phyloP scores from a whole-genome alignment of 2,329 filamentous ascomycete species.

The Fusarium phyllophilum region DNA sequence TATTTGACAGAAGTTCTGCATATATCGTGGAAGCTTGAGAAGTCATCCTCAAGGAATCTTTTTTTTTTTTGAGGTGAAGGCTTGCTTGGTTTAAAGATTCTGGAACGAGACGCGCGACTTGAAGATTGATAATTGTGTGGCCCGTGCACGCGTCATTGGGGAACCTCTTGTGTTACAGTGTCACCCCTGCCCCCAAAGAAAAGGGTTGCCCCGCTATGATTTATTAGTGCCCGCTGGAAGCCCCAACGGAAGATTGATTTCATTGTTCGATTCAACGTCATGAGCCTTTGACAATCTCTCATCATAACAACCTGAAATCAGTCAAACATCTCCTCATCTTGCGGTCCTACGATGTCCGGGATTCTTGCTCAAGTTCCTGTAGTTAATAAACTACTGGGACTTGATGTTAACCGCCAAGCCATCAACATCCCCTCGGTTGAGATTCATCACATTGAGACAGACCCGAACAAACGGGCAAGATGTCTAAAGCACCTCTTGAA shows the following conservation, averaged over 20 bases:
- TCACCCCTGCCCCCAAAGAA: slow-evolving; percentile 35
- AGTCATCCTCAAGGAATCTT: slow-evolving; percentile 22
- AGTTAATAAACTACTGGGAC: slow-evolving; percentile 43
- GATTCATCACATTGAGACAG: slow-evolving; percentile 82
- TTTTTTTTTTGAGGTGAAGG: neutral
- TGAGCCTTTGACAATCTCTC: slow-evolving; percentile 23
- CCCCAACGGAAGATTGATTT: slow-evolving; percentile 42
- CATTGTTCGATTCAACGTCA: slow-evolving; percentile 36
- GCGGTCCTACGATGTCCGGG: slow-evolving; percentile 44
- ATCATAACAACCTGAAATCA: slow-evolving; percentile 18
- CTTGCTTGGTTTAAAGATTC: neutral
- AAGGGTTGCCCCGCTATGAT: slow-evolving; percentile 39
- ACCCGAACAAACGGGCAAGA: slow-evolving; percentile 79
- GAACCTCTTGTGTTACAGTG: neutral
- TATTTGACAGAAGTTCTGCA: slow-evolving; percentile 72
- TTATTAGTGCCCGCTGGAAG: slow-evolving; percentile 39
- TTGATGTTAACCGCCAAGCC: slow-evolving; percentile 44
- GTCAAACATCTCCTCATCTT: neutral
- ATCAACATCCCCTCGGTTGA: slow-evolving; percentile 74
- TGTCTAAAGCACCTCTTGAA: slow-evolving; percentile 91
- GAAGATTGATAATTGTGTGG: slow-evolving; percentile 27
- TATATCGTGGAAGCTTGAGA: slow-evolving; percentile 57
- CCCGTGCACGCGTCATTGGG: slow-evolving; percentile 35
- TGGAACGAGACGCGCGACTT: slow-evolving; percentile 10
- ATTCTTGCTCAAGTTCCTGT: slow-evolving; percentile 50